Percentiles rank a stretch among this genome's conserved stretches.
Conservation (phyloP, 371 early-diverging fungal species). For the Synchytrium microbalum region DNA sequence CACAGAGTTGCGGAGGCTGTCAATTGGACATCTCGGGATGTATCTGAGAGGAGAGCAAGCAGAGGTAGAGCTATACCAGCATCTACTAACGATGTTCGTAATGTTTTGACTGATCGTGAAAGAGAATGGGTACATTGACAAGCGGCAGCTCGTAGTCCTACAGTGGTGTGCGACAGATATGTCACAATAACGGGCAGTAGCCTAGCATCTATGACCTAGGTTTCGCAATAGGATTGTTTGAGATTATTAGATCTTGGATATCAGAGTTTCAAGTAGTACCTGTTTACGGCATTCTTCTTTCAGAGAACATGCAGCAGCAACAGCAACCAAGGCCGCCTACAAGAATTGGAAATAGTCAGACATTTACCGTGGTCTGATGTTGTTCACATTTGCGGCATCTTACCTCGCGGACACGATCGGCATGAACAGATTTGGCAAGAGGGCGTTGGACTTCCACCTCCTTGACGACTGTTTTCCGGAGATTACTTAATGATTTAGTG, state of each 20-base stretch:
- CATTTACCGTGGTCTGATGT: background rate
- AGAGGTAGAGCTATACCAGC: constrained; percentile 67
- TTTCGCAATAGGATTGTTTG: background rate
- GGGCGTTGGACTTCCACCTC: background rate
- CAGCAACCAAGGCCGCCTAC: constrained; percentile 61
- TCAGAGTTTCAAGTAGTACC: no score
- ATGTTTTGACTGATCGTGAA: constrained; percentile 68
- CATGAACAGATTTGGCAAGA: constrained; percentile 42
- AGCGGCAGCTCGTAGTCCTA: constrained; percentile 61
- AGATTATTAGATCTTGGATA: no score
- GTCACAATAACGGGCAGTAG: constrained; percentile 65
- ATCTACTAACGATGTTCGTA: constrained; percentile 76
- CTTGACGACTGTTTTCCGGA: background rate
- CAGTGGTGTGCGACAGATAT: constrained; percentile 53
- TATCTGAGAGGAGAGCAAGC: constrained; percentile 62
- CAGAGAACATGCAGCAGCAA: constrained; percentile 65
- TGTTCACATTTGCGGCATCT: background rate
- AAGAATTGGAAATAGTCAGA: background rate
- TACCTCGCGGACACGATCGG: constrained; percentile 60
- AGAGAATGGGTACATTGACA: constrained; percentile 71
- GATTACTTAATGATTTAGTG: no score
- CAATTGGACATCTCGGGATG: constrained; percentile 54
- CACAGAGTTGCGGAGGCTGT: constrained; percentile 76
- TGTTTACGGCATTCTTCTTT: constrained; percentile 76
- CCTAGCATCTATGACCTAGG: constrained; percentile 64